phyloP scores from a whole-genome alignment of 2,329 filamentous ascomycete genomes.

The Myriosclerotinia scirpicola region DNA sequence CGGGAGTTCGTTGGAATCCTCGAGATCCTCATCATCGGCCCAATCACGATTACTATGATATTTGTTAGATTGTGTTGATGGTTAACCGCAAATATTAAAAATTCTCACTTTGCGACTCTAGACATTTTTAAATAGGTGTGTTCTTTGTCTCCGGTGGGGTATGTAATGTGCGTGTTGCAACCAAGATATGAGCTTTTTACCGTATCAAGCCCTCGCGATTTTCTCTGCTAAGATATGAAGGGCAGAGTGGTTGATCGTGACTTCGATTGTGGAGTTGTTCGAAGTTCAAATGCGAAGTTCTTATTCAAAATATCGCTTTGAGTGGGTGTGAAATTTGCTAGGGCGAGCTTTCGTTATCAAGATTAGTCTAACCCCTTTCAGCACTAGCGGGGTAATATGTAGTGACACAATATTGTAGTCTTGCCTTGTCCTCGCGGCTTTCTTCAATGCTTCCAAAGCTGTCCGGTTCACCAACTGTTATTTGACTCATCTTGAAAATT shows the following conservation, averaged over 20 bases:
- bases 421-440: constrained; percentile 8
- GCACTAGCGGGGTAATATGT: constrained; percentile 11
- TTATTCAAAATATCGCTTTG: constrained; percentile 25
- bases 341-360: constrained; percentile 19
- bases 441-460: constrained; percentile 1
- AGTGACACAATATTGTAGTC: too few species aligned
- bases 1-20: constrained; percentile 66
- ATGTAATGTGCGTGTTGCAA: neutral
- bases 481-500: neutral
- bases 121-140: constrained; percentile 42
- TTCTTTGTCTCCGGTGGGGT: constrained; percentile 20
- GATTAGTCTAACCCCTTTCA: constrained; percentile 10
- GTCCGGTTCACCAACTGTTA: neutral
- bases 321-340: constrained; percentile 26
- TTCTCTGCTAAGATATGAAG: constrained; percentile 9
- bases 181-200: constrained; percentile 9
- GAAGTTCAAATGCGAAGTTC: constrained; percentile 19
- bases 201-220: constrained; percentile 8
- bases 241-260: constrained; percentile 21
- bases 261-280: constrained; percentile 21
- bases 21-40: constrained; percentile 88
- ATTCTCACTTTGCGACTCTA: constrained; percentile 48
- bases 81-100: constrained; percentile 9
- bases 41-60: constrained; percentile 60
- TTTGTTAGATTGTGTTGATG: constrained; percentile 29